Evolutionary conservation across 352 stramenopile species (phyloP).

Genomic region (Peronosclerospora sorghi): DNA sequence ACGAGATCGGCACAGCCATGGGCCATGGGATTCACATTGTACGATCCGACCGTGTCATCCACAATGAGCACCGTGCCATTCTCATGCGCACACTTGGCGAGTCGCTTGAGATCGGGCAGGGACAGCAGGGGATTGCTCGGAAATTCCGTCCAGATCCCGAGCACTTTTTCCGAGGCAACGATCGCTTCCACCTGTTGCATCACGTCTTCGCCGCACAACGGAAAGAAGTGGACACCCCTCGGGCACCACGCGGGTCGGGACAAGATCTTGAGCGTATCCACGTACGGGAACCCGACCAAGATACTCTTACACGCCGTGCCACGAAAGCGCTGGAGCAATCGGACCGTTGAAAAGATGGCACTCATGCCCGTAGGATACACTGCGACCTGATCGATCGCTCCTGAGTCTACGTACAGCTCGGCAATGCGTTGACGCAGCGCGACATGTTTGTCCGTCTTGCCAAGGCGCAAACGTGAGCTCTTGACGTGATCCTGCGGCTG

Average conservation of each 20-base stretch:
- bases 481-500: background rate
- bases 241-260: conserved; percentile 78
- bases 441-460: conserved; percentile 16
- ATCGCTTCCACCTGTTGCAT: conserved; percentile 56
- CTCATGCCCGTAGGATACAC: conserved; percentile 85
- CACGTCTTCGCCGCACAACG: conserved; percentile 50
- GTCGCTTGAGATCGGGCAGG: conserved; percentile 62
- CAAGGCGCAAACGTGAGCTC: background rate
- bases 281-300: conserved; percentile 89
- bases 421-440: conserved; percentile 41
- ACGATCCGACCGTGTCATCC: conserved; percentile 86
- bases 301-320: conserved; percentile 47
- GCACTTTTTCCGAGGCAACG: conserved; percentile 55
- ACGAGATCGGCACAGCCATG: conserved; percentile 75
- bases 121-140: conserved; percentile 88
- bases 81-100: conserved; percentile 76
- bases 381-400: conserved; percentile 26
- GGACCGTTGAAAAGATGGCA: conserved; percentile 76
- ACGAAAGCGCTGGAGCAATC: conserved; percentile 46
- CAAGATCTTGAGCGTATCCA: conserved; percentile 90
- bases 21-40: conserved; percentile 86
- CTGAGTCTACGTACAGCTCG: conserved; percentile 32
- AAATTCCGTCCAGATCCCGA: conserved; percentile 89
- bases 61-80: conserved; percentile 83
- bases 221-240: conserved; percentile 86